A percentile compares a stretch with the other conserved stretches of the same genome.
Conservation (phyloP, 306 rosid species). For the Coriaria nepalensis region DNA sequence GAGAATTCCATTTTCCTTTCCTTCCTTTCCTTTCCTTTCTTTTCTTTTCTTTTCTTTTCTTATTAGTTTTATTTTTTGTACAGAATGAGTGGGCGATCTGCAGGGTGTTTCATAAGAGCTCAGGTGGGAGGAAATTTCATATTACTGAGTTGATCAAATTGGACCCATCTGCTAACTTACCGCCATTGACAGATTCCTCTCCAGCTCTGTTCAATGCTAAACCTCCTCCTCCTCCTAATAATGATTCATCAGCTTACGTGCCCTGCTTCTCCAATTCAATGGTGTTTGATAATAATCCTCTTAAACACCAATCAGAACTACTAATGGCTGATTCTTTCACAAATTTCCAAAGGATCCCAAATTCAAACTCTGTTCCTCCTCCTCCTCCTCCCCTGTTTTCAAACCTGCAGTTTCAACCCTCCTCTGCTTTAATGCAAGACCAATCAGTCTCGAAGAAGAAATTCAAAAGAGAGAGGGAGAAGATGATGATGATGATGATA, state of each 20-base stretch:
- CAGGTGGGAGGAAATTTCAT: conserved; percentile 63
- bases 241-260: conserved; percentile 49
- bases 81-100: conserved; percentile 95
- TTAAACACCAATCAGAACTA: conserved; percentile 27
- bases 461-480: conserved; percentile 41
- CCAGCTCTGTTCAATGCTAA: conserved; percentile 29
- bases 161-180: conserved; percentile 31
- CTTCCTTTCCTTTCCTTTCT: conserved; percentile 1
- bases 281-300: conserved; percentile 19
- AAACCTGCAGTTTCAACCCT: conserved; percentile 19
- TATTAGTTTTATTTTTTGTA: not conserved
- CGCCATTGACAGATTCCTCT: conserved; percentile 56
- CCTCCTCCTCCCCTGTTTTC: conserved; percentile 5
- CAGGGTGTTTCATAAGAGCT: conserved; percentile 73
- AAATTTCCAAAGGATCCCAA: conserved; percentile 26
- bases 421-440: conserved; percentile 31
- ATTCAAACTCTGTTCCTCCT: conserved; percentile 20
- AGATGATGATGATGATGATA: conserved; percentile 15
- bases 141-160: conserved; percentile 43
- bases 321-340: conserved; percentile 5
- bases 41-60: not conserved
- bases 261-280: conserved; percentile 98
- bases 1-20: not conserved
- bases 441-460: conserved; percentile 31
- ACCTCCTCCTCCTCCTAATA: conserved; percentile 1